These are phyloP conservation scores for Chalciporus piperatus DNA, from an alignment of 768 basidiomycete genomes.

Conservation along the genomic window DNA sequence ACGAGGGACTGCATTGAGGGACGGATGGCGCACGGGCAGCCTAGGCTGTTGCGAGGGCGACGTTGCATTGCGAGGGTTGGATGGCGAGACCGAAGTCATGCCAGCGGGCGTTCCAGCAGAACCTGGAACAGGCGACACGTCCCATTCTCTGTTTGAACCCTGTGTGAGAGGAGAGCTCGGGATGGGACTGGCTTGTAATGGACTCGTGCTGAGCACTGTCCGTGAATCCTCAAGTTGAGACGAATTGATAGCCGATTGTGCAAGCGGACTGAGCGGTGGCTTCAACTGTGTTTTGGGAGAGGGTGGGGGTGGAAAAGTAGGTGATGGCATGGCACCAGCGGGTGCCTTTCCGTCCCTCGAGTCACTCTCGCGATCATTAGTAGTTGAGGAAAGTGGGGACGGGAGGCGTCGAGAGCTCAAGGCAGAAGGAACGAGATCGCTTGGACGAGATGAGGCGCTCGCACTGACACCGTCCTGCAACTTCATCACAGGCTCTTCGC, in stretches of 20 bases:
- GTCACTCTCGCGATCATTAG: constrained; percentile 5
- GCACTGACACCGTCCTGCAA: neutral
- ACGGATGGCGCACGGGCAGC: constrained; percentile 12
- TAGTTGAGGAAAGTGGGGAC: constrained; percentile 14
- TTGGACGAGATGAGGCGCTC: constrained; percentile 2
- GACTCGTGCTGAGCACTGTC: constrained; percentile 1
- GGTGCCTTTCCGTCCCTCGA: neutral
- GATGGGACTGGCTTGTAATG: constrained; percentile 6
- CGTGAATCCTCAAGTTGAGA: constrained; percentile 3
- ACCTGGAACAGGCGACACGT: constrained; percentile 9
- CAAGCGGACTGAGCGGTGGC: constrained; percentile 38
- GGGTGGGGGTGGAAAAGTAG: constrained; percentile 28
- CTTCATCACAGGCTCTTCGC: constrained; percentile 23
- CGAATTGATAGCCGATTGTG: constrained; percentile 20
- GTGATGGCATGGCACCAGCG: constrained; percentile 32
- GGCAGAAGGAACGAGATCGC: constrained; percentile 16
- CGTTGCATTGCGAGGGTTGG: constrained; percentile 7
- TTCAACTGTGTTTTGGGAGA: constrained; percentile 17
- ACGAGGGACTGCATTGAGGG: constrained; percentile 18
- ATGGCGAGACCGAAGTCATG: constrained; percentile 13
- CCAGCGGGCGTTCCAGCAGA: neutral
- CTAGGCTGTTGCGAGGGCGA: constrained; percentile 9
- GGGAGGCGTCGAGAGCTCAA: constrained; percentile 19
- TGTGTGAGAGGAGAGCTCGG: constrained; percentile 11
- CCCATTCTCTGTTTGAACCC: constrained; percentile 21